phyloP scores from a whole-genome alignment of 2,329 filamentous ascomycete genomes.

The Hypoxylon sp. region DNA sequence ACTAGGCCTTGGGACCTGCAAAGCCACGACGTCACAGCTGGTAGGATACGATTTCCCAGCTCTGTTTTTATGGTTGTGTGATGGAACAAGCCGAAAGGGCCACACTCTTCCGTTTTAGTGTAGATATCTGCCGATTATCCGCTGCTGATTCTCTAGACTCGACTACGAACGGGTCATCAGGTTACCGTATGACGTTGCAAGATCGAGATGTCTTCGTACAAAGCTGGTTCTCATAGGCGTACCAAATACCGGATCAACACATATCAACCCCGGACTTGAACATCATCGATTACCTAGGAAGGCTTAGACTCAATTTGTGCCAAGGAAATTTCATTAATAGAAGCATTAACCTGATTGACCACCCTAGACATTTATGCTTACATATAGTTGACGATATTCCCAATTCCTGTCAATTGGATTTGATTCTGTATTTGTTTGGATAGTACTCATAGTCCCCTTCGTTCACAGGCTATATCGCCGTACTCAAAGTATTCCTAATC shows the following conservation, averaged over 20 bases:
- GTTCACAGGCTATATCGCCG: constrained; percentile 8
- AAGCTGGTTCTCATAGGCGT: constrained; percentile 33
- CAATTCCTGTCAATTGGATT: constrained; percentile 3
- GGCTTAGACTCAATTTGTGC: constrained; percentile 25
- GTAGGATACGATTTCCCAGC: constrained; percentile 44
- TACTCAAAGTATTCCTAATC: not conserved
- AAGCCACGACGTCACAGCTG: constrained; percentile 52
- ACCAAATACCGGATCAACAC: constrained; percentile 32
- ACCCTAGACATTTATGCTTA: constrained; percentile 23
- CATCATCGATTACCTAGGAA: constrained; percentile 31
- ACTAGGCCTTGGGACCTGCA: constrained; percentile 24
- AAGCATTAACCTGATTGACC: constrained; percentile 27
- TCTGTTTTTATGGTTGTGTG: constrained; percentile 50
- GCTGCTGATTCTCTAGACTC: constrained; percentile 17
- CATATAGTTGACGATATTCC: constrained; percentile 34
- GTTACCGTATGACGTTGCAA: constrained; percentile 45
- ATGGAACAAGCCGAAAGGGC: constrained; percentile 18
- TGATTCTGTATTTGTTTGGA: constrained; percentile 18
- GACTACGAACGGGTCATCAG: constrained; percentile 26
- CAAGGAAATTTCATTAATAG: constrained; percentile 38
- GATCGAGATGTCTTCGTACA: constrained; percentile 19
- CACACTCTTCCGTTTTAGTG: constrained; percentile 24
- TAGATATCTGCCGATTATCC: constrained; percentile 39
- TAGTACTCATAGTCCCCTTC: constrained; percentile 1
- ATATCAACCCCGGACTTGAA: constrained; percentile 25